Evolutionary conservation across 768 basidiomycete species (phyloP), one percentile per base, ranked within the genome.

Genomic region (Panaeolus papilionaceus): DNA sequence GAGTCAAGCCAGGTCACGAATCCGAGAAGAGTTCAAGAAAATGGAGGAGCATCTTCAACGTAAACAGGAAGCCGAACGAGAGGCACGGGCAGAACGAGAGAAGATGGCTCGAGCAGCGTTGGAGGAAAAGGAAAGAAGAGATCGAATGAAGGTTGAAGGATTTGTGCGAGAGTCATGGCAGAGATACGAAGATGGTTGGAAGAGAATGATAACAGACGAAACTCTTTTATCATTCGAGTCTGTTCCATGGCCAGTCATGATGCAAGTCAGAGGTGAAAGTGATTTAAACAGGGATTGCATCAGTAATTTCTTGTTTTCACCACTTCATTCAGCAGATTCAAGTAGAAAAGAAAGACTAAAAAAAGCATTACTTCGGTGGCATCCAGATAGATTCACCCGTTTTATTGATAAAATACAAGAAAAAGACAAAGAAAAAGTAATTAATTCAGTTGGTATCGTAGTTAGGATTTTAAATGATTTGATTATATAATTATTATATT

Each of bases 301-400:
- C 62, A 75, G 79, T 20, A 73, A 75, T 61, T 92, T 94, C 75
- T 78, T 95, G 54, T 77, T 92, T 45, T 91, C 90, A 26, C 82
- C 85, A n/a, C 68, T 80, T 16, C 92, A 93, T 76, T 92, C 91
- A 14, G 77, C 79, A 66, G 80, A 79, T 9, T 83, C 86, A 69
- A 80, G 88, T 42, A 83, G 82, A 69, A 92, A 88, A 75, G 91
- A 93, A 65, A 83, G 91, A 67, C 84, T 93, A 67, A 85, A 88
- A 58, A 81, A 77, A 33, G 92, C 90, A 0, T 84, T 91, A 76
- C 84, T 91, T 23, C 83, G 91, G 49, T 94, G 92, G 92, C 93
- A 95, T 74, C 93, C 93, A 3, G 93, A 94, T 76, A 80, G 91
- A 54, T 93, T 93, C 79, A 78, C 85, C 66, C 79, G 90, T 44